Evolutionary conservation across 768 basidiomycete genomes (phyloP), one percentile per base, ranked within the genome.

Genomic region (Boletellus emodensis): DNA sequence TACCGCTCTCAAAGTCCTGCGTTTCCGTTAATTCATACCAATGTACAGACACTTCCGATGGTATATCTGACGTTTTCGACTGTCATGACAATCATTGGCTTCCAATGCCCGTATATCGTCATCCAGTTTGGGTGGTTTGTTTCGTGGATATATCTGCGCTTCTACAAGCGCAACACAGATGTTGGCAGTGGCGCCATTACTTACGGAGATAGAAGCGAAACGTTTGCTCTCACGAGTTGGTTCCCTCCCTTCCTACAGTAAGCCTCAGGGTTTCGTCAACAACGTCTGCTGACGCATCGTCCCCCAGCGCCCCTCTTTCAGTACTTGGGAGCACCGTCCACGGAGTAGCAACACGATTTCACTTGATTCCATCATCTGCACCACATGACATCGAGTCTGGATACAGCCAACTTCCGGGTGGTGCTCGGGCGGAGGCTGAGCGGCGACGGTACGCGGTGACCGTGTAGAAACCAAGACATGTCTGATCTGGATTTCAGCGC

Each of bases 71-170:
- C 90, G 2, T 69, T 97, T 49, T 97, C 94, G 10, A 92, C 88
- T 52, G 78, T 96, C 24, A 75, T 92, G 71, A 87, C 84, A 55
- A 57, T 95, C 42, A 51, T 93, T 40, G 93, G 92, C 18, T 85
- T 85, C 71, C 93, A 93, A 65, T 86, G 83, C 50, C 93, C 92
- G 14, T 95, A 83, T 75, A 91, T 94, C 44, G 72, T 94, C 62
- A 94, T 98, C 56, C 96, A 99, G 64, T 99, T 97, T 66, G 96
- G 95, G n/a, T 99, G 95, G 93, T 87, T 96, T 49, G 89, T 94
- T 8, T 81, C 88, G 30, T 99, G 93, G 89, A 77, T 90, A 47
- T 99, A 96, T 71, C 80, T 99, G 32, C 84, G 96, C 34, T 98
- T 99, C 75, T 93, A 97, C 77, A 98, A 98, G 73, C 85, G 87